Evolutionary conservation across 495 filamentous ascomycete species (phyloP).

Genomic region (Neurospora discreta): DNA sequence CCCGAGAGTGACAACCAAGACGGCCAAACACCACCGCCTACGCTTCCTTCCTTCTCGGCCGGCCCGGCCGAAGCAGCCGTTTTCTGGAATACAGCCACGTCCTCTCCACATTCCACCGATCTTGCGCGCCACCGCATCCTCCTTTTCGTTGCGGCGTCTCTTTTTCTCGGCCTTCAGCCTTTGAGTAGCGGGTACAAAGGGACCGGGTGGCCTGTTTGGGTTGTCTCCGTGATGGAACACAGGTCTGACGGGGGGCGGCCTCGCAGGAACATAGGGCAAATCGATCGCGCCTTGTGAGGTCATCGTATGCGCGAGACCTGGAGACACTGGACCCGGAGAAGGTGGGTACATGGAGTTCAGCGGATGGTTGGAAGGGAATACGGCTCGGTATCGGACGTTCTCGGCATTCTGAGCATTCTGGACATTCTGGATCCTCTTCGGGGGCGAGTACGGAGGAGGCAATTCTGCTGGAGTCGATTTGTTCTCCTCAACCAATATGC

Average conservation of each 20-base stretch:
- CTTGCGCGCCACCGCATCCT: slow-evolving; percentile 46
- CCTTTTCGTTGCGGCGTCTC: slow-evolving; percentile 48
- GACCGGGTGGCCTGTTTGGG: slow-evolving; percentile 24
- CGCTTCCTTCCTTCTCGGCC: slow-evolving; percentile 53
- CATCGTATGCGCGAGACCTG: slow-evolving; percentile 33
- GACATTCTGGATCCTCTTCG: slow-evolving; percentile 5
- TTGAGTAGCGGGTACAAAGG: slow-evolving; percentile 26
- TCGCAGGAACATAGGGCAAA: slow-evolving; percentile 29
- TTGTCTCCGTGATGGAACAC: slow-evolving; percentile 7
- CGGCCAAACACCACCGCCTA: slow-evolving; percentile 47
- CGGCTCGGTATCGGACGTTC: slow-evolving; percentile 26
- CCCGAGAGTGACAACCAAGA: slow-evolving; percentile 41
- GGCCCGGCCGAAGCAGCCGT: slow-evolving; percentile 48
- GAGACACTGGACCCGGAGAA: slow-evolving; percentile 32
- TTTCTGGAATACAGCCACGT: slow-evolving; percentile 45
- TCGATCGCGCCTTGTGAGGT: slow-evolving; percentile 34
- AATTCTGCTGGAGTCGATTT: slow-evolving; percentile 9
- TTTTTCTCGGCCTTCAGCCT: slow-evolving; percentile 35
- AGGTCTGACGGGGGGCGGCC: slow-evolving; percentile 14
- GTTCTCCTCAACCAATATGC: slow-evolving; percentile 21
- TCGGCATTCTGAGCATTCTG: not conserved
- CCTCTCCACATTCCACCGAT: slow-evolving; percentile 50
- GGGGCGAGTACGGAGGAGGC: slow-evolving; percentile 35
- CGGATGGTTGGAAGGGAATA: slow-evolving; percentile 27
- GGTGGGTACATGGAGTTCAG: slow-evolving; percentile 28